Percentiles rank a stretch among this genome's conserved stretches.
Conservation (phyloP, 306 rosid species). For the Trifolium fragiferum region DNA sequence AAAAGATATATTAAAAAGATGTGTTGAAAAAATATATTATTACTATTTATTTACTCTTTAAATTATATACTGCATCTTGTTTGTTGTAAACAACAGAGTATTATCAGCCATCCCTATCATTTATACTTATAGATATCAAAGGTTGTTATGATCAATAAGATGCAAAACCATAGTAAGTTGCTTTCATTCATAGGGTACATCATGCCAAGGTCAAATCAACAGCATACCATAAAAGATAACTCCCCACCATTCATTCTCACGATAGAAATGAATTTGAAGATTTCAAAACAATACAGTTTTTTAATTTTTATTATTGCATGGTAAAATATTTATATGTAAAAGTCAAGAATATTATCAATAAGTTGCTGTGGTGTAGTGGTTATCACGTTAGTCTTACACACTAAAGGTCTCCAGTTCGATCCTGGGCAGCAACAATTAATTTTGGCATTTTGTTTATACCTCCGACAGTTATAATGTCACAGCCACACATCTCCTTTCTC, state of each 20-base stretch:
- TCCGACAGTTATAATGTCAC: too few species aligned
- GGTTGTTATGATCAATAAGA: too few species aligned
- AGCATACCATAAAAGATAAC: neutral
- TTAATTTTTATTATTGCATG: too few species aligned
- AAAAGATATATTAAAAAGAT: neutral
- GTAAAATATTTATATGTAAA: too few species aligned
- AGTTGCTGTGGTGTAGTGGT: slow-evolving; percentile 98
- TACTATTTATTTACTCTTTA: neutral
- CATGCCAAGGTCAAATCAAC: neutral
- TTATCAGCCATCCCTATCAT: too few species aligned
- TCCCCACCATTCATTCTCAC: neutral
- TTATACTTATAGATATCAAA: too few species aligned
- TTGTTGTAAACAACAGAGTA: neutral
- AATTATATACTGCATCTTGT: neutral
- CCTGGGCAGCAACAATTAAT: slow-evolving; percentile 69
- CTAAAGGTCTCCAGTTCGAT: slow-evolving; percentile 96
- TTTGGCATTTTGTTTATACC: too few species aligned
- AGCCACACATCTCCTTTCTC: too few species aligned
- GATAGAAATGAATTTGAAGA: neutral
- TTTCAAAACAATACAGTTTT: too few species aligned
- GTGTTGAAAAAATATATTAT: neutral
- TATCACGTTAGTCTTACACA: slow-evolving; percentile 97
- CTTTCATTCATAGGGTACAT: neutral
- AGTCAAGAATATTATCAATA: rapidly evolving
- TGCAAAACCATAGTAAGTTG: neutral